Conservation (phyloP, 805 yeast genomes). For the Yamadazyma sp. region DNA sequence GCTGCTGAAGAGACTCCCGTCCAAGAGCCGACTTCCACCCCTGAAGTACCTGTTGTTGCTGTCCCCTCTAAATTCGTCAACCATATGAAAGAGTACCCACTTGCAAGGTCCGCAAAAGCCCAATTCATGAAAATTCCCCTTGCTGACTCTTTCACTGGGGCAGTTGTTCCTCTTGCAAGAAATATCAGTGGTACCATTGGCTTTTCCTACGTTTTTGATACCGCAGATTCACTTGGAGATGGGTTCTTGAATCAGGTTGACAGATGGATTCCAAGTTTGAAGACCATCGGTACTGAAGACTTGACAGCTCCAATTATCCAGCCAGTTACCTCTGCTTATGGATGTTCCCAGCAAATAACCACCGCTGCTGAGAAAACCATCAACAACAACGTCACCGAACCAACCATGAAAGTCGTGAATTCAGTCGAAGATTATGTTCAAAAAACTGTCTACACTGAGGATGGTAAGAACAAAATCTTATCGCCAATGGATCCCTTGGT, state of each 20-base stretch:
- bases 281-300: slow-evolving; percentile 51
- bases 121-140: slow-evolving; percentile 9
- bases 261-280: slow-evolving; percentile 54
- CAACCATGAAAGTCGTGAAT: slow-evolving; percentile 48
- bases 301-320: slow-evolving; percentile 48
- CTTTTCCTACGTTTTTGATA: slow-evolving; percentile 40
- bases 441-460: slow-evolving; percentile 51
- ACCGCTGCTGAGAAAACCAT: slow-evolving; percentile 13
- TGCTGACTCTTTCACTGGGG: slow-evolving; percentile 1
- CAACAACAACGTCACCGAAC: slow-evolving; percentile 33
- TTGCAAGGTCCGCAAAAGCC: slow-evolving; percentile 12
- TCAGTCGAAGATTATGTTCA: slow-evolving; percentile 52
- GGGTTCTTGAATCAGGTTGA: slow-evolving; percentile 58
- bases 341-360: slow-evolving; percentile 13
- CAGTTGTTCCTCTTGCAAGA: slow-evolving; percentile 7
- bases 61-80: slow-evolving; percentile 9
- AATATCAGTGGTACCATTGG: slow-evolving; percentile 5
- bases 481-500: slow-evolving; percentile 63
- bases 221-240: slow-evolving; percentile 56
- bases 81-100: slow-evolving; percentile 17
- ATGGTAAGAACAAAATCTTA: slow-evolving; percentile 63
- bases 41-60: not conserved
- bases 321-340: slow-evolving; percentile 47
- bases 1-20: too few relatives aligned
- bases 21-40: not conserved